phyloP scores from a whole-genome alignment of 2,329 filamentous ascomycete species.

The Paecilomyces variotii region DNA sequence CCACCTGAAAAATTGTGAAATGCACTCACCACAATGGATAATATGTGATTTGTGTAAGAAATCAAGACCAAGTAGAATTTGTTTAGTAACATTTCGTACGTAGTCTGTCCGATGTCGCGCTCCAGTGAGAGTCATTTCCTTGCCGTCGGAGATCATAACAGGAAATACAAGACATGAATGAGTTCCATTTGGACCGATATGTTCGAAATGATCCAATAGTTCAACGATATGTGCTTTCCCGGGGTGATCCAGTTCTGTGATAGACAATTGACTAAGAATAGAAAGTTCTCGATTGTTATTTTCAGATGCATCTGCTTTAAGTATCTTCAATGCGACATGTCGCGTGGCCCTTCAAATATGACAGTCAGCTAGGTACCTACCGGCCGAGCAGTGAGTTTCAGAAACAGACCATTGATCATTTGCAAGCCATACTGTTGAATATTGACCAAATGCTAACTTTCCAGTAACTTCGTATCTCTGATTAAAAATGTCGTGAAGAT shows the following conservation, averaged over 20 bases:
- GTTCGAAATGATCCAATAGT: slow-evolving; percentile 17
- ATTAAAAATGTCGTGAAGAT: slow-evolving; percentile 15
- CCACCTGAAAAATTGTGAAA: neutral
- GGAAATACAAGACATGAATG: slow-evolving; percentile 18
- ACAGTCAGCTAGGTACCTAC: slow-evolving; percentile 1
- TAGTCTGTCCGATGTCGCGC: slow-evolving; percentile 6
- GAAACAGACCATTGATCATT: slow-evolving; percentile 5
- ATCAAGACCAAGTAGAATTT: slow-evolving; percentile 11
- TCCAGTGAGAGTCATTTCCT: slow-evolving; percentile 10
- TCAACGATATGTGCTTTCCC: slow-evolving; percentile 13
- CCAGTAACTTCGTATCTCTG: slow-evolving; percentile 12
- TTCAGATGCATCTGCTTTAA: slow-evolving; percentile 15
- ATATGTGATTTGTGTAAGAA: slow-evolving; percentile 10
- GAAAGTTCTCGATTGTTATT: slow-evolving; percentile 11
- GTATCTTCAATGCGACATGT: slow-evolving; percentile 12
- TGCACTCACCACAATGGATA: slow-evolving; percentile 11
- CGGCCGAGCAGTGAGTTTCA: neutral
- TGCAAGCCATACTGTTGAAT: slow-evolving; percentile 19
- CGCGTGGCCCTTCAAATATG: slow-evolving; percentile 7
- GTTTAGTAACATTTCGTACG: slow-evolving; percentile 10
- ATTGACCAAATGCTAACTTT: slow-evolving; percentile 13
- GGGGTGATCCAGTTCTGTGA: slow-evolving; percentile 6
- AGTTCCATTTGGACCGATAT: slow-evolving; percentile 14
- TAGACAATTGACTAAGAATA: slow-evolving; percentile 10
- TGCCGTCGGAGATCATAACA: slow-evolving; percentile 12